These are phyloP conservation scores for Ogataea nakhonphanomensis DNA, from an alignment of 805 yeast genomes.

Conservation along the genomic window DNA sequence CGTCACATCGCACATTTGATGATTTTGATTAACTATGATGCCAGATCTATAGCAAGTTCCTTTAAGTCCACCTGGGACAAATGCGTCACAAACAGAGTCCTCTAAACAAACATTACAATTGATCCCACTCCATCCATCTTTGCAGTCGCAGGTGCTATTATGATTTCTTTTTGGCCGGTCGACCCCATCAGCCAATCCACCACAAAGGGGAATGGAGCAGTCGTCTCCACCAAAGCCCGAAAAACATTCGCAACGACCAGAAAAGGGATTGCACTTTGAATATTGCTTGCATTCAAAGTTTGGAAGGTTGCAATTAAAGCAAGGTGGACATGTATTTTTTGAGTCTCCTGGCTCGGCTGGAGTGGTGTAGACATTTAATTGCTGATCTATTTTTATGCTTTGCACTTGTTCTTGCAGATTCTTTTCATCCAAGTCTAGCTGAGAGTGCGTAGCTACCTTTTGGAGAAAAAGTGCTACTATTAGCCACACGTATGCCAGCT, in stretches of 20 bases:
- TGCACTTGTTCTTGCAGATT: not conserved
- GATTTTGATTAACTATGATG: slow-evolving; percentile 70
- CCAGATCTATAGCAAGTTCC: slow-evolving; percentile 93
- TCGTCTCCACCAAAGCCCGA: slow-evolving; percentile 93
- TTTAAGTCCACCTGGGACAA: slow-evolving; percentile 76
- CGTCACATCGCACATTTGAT: slow-evolving; percentile 94
- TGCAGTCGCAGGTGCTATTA: slow-evolving; percentile 63
- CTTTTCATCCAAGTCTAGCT: not conserved
- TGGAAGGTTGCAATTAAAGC: slow-evolving; percentile 93
- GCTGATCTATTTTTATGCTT: not conserved
- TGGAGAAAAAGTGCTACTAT: not conserved
- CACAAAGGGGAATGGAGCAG: slow-evolving; percentile 86
- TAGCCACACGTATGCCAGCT: not conserved
- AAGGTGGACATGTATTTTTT: slow-evolving; percentile 69
- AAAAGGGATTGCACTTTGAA: slow-evolving; percentile 79
- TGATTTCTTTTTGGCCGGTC: slow-evolving; percentile 60
- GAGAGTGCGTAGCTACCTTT: not conserved
- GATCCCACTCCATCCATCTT: slow-evolving; percentile 88
- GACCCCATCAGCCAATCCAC: slow-evolving; percentile 64
- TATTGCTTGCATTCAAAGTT: slow-evolving; percentile 88
- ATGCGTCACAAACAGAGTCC: slow-evolving; percentile 76
- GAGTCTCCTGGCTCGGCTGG: not conserved
- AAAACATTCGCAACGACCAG: slow-evolving; percentile 90
- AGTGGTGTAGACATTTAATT: not conserved
- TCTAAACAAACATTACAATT: slow-evolving; percentile 83